Conservation (phyloP, 164 flowering plant species). For the Vitis labrusca region DNA sequence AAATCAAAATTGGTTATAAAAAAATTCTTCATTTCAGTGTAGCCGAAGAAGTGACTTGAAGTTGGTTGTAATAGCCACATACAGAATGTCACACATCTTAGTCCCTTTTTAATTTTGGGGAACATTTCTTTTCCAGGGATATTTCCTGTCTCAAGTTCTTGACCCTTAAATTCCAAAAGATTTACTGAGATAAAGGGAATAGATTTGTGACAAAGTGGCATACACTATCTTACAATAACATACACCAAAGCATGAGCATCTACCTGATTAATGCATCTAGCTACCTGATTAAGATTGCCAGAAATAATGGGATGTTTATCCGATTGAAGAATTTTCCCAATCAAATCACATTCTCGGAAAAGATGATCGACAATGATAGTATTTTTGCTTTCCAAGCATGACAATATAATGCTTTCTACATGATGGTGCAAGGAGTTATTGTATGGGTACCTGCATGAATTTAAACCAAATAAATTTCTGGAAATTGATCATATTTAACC, state of each 20-base stretch:
- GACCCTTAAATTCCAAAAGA: too few relatives aligned
- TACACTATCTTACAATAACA: neutral
- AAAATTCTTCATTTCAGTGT: too few relatives aligned
- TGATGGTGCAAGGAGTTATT: slow-evolving; percentile 91
- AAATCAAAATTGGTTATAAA: too few relatives aligned
- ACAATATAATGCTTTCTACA: slow-evolving; percentile 77
- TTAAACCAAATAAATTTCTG: neutral
- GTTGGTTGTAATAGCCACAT: too few relatives aligned
- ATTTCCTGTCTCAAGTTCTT: too few relatives aligned
- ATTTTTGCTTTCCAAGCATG: slow-evolving; percentile 87
- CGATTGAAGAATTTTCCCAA: slow-evolving; percentile 60
- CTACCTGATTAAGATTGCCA: slow-evolving; percentile 54
- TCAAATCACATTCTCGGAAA: slow-evolving; percentile 67
- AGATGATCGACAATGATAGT: slow-evolving; percentile 61
- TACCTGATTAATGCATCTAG: slow-evolving; percentile 33
- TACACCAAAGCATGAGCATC: neutral
- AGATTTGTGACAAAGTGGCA: neutral
- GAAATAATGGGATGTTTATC: slow-evolving; percentile 59
- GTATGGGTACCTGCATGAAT: slow-evolving; percentile 80
- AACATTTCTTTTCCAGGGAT: too few relatives aligned
- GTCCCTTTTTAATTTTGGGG: too few relatives aligned
- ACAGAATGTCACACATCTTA: too few relatives aligned
- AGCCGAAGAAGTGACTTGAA: too few relatives aligned
- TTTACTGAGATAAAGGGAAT: neutral
- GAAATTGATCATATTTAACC: neutral